Conservation (phyloP, 306 rosid species). For the Oemleria cerasiformis region DNA sequence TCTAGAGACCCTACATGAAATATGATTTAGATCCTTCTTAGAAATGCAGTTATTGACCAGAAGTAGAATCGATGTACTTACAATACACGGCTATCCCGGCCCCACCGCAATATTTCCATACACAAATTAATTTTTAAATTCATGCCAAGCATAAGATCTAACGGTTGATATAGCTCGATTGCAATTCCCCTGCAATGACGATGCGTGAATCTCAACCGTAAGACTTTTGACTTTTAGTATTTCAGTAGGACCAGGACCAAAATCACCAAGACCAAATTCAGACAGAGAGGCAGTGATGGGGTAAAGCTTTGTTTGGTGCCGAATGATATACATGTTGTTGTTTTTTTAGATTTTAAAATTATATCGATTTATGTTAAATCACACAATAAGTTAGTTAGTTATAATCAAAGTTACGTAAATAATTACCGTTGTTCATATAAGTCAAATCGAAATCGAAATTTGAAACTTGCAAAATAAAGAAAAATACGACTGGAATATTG, state of each 20-base stretch:
- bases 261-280: not conserved
- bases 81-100: not conserved
- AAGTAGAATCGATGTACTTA: not conserved
- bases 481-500: too few relatives aligned
- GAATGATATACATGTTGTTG: too few relatives aligned
- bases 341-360: too few relatives aligned
- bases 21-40: conserved; percentile 34
- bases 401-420: too few relatives aligned
- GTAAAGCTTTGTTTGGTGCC: too few relatives aligned
- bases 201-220: not conserved
- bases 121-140: not conserved
- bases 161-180: not conserved
- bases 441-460: too few relatives aligned
- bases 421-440: too few relatives aligned
- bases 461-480: too few relatives aligned
- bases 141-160: not conserved
- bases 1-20: conserved; percentile 15
- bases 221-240: not conserved
- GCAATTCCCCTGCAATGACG: not conserved
- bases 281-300: not conserved
- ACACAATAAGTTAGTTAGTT: too few relatives aligned
- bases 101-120: not conserved
- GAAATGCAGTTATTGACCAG: conserved; percentile 30
- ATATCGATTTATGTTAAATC: too few relatives aligned
- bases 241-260: not conserved